These are phyloP conservation scores for Kodamaea hsintzibuensis DNA, from an alignment of 805 yeast genomes.

Conservation along the genomic window DNA sequence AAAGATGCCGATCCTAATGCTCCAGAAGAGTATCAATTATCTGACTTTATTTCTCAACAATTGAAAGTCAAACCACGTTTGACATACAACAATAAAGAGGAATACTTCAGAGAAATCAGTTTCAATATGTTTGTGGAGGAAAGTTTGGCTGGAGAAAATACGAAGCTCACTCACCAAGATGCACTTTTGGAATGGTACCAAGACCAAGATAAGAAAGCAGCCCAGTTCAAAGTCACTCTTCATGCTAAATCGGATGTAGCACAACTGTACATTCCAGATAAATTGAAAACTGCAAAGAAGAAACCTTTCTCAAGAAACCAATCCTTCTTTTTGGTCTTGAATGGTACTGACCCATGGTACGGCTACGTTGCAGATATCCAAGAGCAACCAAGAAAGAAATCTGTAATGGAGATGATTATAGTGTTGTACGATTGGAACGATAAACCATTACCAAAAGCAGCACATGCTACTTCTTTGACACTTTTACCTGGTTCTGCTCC, in stretches of 20 bases:
- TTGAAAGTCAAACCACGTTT: conserved; percentile 36
- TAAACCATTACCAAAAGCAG: conserved; percentile 47
- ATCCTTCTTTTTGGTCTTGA: conserved; percentile 54
- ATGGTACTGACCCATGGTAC: conserved; percentile 57
- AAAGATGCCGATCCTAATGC: not conserved
- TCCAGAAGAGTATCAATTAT: conserved; percentile 6
- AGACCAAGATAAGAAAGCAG: conserved; percentile 43
- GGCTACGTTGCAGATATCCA: conserved; percentile 47
- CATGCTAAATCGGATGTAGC: conserved; percentile 50
- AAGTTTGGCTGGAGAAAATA: conserved; percentile 42
- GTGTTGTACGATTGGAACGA: conserved; percentile 62
- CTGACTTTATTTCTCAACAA: conserved; percentile 8
- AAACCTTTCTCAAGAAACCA: conserved; percentile 62
- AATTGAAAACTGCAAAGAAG: conserved; percentile 52
- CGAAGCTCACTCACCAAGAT: conserved; percentile 37
- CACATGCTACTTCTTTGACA: conserved; percentile 36
- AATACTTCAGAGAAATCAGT: conserved; percentile 60
- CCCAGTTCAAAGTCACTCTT: conserved; percentile 44
- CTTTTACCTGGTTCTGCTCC: conserved; percentile 65
- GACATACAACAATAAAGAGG: conserved; percentile 48
- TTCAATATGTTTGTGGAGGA: conserved; percentile 66
- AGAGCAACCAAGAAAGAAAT: conserved; percentile 9
- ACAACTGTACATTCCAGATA: conserved; percentile 49
- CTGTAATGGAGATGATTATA: conserved; percentile 44
- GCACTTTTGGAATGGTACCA: conserved; percentile 54